phyloP scores from a whole-genome alignment of 805 yeast species.

The Saccharomycopsis olivae region DNA sequence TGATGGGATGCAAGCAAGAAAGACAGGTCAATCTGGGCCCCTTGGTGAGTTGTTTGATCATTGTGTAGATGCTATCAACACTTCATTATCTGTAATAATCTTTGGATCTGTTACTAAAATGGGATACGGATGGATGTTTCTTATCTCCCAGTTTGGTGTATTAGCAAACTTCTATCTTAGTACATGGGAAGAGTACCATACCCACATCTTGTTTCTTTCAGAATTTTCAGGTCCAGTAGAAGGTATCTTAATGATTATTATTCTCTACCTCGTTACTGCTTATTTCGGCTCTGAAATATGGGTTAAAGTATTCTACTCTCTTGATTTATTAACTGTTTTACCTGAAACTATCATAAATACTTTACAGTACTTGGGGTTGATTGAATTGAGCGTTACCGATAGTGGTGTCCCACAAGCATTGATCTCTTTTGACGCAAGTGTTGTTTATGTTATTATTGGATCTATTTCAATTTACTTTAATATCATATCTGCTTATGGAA shows the following conservation, averaged over 20 bases:
- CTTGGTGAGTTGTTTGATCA: conserved; percentile 92
- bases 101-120: conserved; percentile 68
- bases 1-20: conserved; percentile 91
- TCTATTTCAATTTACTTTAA: conserved; percentile 49
- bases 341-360: conserved; percentile 3
- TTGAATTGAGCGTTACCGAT: conserved; percentile 15
- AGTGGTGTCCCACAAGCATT: neutral
- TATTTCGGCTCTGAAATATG: conserved; percentile 60
- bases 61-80: conserved; percentile 65
- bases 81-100: conserved; percentile 67
- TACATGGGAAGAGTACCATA: conserved; percentile 94
- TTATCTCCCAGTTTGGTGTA: conserved; percentile 61
- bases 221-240: conserved; percentile 91
- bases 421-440: conserved; percentile 30
- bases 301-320: conserved; percentile 22
- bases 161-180: conserved; percentile 76
- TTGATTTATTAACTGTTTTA: conserved; percentile 1
- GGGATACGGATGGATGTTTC: conserved; percentile 54
- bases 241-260: conserved; percentile 62
- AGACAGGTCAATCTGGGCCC: conserved; percentile 93
- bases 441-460: conserved; percentile 40
- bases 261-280: conserved; percentile 52
- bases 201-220: conserved; percentile 69
- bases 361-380: conserved; percentile 1
- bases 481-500: conserved; percentile 54